Evolutionary conservation across 192 early-diverging fungal genomes (phyloP), one percentile per base, ranked within the genome.

Genomic region (Podila minutissima): DNA sequence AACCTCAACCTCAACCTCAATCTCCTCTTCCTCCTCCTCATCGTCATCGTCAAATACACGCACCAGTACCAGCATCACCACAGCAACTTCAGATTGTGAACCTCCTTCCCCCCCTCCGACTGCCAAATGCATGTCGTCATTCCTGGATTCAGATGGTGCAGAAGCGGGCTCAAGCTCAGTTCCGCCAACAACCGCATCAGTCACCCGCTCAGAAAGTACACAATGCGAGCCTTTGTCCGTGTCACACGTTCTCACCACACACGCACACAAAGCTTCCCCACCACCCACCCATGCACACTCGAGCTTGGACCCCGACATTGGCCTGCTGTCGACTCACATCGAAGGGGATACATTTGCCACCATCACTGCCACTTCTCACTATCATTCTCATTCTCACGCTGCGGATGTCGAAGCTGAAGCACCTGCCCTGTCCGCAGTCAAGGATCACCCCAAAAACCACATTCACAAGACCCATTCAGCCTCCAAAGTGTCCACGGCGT

Each of bases 401-500:
- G 38, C 38, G 8, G 12, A 41, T 12, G 12, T 41, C 41, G 13
- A 13, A 46, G 15, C 15, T 17, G 41, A 46, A 2, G 12, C 24
- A 6, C 22, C 53, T 24, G 24, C 53, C n/a, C 19, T 55, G 22
- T n/a, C 53, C 53, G 53, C 53, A 55, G 53, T 55, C 53, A 55
- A 22, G 0, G 24, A 8, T 2, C 15, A 15, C 41, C 41, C 41
- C 41, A 17, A 46, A 46, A 46, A 46, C 41, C 13, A 13, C 53
- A 26, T 55, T 1, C 19, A 26, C 19, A 55, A 24, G 19, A 20
- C 11, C 7, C 26, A 3, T 22, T 58, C 60, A 57, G 35, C 58
- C 7, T 57, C 73, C 48, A 65, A 64, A 31, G 70, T 81, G 26
- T 73, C 66, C 31, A 72, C 48, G 38, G 59, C 70, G 15, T 73